A percentile compares a stretch with the other conserved stretches of the same genome.
phyloP scores from a whole-genome alignment of 2,329 filamentous ascomycete genomes.

The Fusarium brevicatenulatum region DNA sequence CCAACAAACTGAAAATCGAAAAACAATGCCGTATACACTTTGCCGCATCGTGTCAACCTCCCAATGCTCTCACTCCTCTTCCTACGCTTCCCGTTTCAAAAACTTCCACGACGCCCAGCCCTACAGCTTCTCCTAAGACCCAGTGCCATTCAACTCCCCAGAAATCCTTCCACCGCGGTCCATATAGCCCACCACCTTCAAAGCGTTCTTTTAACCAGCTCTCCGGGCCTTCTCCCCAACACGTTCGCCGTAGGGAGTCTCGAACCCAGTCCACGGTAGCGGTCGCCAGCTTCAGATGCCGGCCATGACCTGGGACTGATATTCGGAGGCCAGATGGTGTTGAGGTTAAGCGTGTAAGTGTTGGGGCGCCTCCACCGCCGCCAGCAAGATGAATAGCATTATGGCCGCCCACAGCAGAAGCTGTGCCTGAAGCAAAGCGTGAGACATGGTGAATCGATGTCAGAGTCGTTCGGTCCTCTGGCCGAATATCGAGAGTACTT shows the following conservation, averaged over 20 bases:
- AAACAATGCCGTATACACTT: neutral
- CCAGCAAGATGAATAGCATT: constrained; percentile 72
- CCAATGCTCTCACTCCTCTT: constrained; percentile 65
- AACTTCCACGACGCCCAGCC: constrained; percentile 74
- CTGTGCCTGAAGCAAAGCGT: constrained; percentile 72
- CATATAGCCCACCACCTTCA: constrained; percentile 67
- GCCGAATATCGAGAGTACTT: constrained; percentile 57
- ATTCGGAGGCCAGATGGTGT: constrained; percentile 58
- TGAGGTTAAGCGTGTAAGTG: constrained; percentile 42
- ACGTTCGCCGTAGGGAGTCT: constrained; percentile 66
- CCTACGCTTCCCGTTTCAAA: constrained; percentile 83
- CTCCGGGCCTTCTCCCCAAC: constrained; percentile 71
- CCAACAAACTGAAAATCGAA: neutral
- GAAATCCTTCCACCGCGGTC: constrained; percentile 71
- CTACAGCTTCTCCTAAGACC: constrained; percentile 76
- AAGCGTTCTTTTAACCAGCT: constrained; percentile 72
- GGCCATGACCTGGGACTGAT: constrained; percentile 73
- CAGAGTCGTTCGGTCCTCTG: constrained; percentile 65
- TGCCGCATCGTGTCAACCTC: constrained; percentile 25
- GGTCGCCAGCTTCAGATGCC: constrained; percentile 72
- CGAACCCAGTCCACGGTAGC: constrained; percentile 71
- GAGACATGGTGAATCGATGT: constrained; percentile 71
- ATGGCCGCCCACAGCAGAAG: constrained; percentile 75
- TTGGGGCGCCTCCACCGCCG: constrained; percentile 58
- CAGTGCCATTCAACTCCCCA: constrained; percentile 76